Evolutionary conservation across 176 grass and related monocot genomes (phyloP).

Genomic region (Echinochloa phyllopogon): DNA sequence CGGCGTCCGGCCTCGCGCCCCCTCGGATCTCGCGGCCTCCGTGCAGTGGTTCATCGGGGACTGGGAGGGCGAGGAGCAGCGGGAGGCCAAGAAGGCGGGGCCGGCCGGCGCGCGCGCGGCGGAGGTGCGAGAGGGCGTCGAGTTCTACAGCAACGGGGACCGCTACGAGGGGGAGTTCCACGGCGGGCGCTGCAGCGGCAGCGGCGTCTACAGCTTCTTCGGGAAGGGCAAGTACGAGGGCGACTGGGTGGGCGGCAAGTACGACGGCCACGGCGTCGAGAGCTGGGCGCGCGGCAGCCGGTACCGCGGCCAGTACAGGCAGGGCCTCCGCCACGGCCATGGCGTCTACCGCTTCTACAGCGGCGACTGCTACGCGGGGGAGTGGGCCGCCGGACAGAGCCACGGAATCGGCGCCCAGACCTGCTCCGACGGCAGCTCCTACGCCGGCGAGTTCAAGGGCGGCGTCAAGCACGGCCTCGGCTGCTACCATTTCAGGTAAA

Average conservation of each 20-base stretch:
- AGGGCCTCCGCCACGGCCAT: constrained; percentile 69
- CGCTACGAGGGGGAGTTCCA: constrained; percentile 83
- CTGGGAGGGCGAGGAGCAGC: neutral
- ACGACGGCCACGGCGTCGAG: constrained; percentile 79
- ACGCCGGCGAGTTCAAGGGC: constrained; percentile 74
- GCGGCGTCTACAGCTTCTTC: constrained; percentile 80
- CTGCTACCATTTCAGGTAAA: constrained; percentile 76
- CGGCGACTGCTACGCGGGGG: constrained; percentile 70
- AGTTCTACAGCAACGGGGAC: constrained; percentile 81
- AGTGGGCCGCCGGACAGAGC: constrained; percentile 80
- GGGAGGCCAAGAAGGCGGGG: neutral
- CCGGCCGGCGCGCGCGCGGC: neutral
- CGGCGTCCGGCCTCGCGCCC: neutral
- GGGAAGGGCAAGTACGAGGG: constrained; percentile 80
- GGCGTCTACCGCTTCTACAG: constrained; percentile 78
- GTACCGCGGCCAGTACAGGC: constrained; percentile 73
- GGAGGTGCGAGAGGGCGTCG: constrained; percentile 58
- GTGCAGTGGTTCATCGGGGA: constrained; percentile 85
- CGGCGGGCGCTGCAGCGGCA: constrained; percentile 58
- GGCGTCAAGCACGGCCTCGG: constrained; percentile 89
- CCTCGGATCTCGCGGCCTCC: constrained; percentile 12
- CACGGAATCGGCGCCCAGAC: constrained; percentile 77
- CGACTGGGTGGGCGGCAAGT: constrained; percentile 77
- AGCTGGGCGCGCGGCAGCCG: constrained; percentile 84
- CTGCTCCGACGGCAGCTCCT: constrained; percentile 74